These are phyloP conservation scores for Talaromyces piceae DNA, from an alignment of 2,329 filamentous ascomycete genomes.

Conservation along the genomic window DNA sequence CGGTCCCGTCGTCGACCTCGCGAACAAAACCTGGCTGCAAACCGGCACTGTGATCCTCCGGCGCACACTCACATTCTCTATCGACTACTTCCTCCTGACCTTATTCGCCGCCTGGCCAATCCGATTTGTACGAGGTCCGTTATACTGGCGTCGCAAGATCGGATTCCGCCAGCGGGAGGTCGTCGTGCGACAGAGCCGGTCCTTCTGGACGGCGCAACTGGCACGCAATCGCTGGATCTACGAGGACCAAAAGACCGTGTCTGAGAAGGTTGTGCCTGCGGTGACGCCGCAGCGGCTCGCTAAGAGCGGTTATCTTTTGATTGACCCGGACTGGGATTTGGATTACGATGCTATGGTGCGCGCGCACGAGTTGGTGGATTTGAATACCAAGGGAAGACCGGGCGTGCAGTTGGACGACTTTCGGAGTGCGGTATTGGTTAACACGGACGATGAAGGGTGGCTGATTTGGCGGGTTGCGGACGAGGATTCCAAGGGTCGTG, in stretches of 20 bases:
- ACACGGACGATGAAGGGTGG: slow-evolving; percentile 64
- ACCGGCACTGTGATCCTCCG: slow-evolving; percentile 51
- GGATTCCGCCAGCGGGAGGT: slow-evolving; percentile 77
- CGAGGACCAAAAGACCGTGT: slow-evolving; percentile 48
- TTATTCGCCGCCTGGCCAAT: slow-evolving; percentile 68
- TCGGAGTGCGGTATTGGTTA: slow-evolving; percentile 61
- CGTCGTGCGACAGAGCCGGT: slow-evolving; percentile 64
- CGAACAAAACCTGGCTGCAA: slow-evolving; percentile 49
- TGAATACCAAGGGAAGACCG: slow-evolving; percentile 20
- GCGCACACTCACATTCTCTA: slow-evolving; percentile 58
- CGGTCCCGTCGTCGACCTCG: slow-evolving; percentile 57
- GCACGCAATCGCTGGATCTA: slow-evolving; percentile 39
- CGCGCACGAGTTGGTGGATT: slow-evolving; percentile 62
- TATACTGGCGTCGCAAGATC: slow-evolving; percentile 63
- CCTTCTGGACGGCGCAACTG: slow-evolving; percentile 60
- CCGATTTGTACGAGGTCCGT: slow-evolving; percentile 62
- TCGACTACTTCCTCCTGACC: slow-evolving; percentile 64
- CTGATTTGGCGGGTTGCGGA: slow-evolving; percentile 59
- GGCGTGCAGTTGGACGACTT: slow-evolving; percentile 56
- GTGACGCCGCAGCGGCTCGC: slow-evolving; percentile 59
- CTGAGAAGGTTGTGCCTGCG: slow-evolving; percentile 56
- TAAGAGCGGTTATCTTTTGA: slow-evolving; percentile 83
- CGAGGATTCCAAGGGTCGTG: slow-evolving; percentile 38
- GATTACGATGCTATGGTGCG: slow-evolving; percentile 76
- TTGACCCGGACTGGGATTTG: slow-evolving; percentile 79